Evolutionary conservation across 305 asterid species (phyloP).

Genomic region (Solanum hybrid): DNA sequence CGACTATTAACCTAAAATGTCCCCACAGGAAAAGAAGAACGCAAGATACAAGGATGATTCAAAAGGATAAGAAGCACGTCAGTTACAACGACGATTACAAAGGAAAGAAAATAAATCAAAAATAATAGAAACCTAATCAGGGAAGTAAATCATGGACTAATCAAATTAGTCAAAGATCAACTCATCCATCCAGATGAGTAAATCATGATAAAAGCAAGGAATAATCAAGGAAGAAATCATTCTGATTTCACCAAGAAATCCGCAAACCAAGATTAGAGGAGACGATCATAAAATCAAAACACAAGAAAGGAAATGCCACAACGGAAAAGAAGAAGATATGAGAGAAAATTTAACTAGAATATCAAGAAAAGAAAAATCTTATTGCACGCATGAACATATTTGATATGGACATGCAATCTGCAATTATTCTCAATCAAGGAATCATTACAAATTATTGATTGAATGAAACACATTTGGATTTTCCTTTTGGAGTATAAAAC

Average conservation of each 20-base stretch:
- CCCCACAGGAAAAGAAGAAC: not conserved
- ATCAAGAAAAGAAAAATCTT: not conserved
- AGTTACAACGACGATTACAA: not conserved
- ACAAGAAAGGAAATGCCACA: not conserved
- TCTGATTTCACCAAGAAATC: not conserved
- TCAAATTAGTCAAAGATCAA: not conserved
- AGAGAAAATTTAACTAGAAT: not conserved
- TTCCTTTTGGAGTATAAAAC: not conserved
- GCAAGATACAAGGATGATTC: not conserved
- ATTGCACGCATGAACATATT: not conserved
- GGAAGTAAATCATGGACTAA: not conserved
- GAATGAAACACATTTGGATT: not conserved
- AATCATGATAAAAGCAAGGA: not conserved
- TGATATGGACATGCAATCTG: not conserved
- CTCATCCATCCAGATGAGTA: not conserved
- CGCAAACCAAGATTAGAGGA: not conserved
- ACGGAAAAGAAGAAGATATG: not conserved
- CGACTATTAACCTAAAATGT: not conserved
- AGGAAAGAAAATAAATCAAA: not conserved
- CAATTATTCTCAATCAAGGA: not conserved
- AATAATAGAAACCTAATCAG: not conserved
- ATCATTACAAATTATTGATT: not conserved
- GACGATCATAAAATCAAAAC: not conserved
- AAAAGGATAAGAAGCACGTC: not conserved
- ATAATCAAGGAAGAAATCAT: not conserved